Conservation (phyloP, 2,329 filamentous ascomycete species). For the Trichoderma oligosporum region DNA sequence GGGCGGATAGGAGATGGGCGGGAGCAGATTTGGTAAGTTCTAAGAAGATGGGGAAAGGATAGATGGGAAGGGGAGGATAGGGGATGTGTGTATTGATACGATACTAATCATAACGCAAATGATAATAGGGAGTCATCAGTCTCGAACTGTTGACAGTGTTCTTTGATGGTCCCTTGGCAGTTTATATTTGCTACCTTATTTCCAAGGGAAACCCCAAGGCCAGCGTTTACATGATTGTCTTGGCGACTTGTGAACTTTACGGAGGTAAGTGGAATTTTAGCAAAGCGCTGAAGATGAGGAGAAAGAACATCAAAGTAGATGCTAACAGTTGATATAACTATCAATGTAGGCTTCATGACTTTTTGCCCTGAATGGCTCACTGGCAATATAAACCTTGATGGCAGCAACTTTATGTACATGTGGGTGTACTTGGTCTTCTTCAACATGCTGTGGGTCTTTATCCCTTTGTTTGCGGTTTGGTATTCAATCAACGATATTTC, state of each 20-base stretch:
- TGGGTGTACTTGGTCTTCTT: conserved; percentile 68
- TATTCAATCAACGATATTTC: conserved; percentile 53
- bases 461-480: conserved; percentile 58
- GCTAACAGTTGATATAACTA: too few relatives aligned
- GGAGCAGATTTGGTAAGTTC: conserved; percentile 54
- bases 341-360: conserved; percentile 60
- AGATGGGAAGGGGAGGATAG: background rate
- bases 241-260: conserved; percentile 64
- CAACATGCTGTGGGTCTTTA: conserved; percentile 64
- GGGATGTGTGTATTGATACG: background rate
- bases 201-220: conserved; percentile 51
- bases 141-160: conserved; percentile 64
- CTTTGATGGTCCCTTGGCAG: conserved; percentile 56
- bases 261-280: conserved; percentile 45
- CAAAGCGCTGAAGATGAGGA: background rate
- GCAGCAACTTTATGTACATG: conserved; percentile 63
- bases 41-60: background rate
- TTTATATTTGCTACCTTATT: conserved; percentile 59
- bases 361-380: conserved; percentile 68
- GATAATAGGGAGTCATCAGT: conserved; percentile 52
- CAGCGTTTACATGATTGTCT: conserved; percentile 60
- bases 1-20: conserved; percentile 61
- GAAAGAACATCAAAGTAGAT: too few relatives aligned
- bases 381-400: conserved; percentile 58
- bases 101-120: conserved; percentile 4